Evolutionary conservation across 129 eudicot genomes (phyloP).

Genomic region (Helianthus tuberosus): DNA sequence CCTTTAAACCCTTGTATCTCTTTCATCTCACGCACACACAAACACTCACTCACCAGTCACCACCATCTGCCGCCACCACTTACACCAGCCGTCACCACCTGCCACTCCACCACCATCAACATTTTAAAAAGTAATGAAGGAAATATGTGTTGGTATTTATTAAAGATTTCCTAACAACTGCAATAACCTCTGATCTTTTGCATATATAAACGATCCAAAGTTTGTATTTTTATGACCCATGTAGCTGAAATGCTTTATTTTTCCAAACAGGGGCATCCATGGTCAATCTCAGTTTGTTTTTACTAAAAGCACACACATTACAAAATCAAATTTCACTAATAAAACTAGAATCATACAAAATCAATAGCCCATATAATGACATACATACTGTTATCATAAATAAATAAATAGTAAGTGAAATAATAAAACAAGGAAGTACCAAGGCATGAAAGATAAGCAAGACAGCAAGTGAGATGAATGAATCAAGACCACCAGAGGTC

Average conservation of each 20-base stretch:
- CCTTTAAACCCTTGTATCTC: no score
- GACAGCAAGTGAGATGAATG: slow-evolving; percentile 65
- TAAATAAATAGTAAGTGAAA: neutral
- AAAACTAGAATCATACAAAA: no score
- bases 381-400: neutral
- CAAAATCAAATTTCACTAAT: neutral
- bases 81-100: no score
- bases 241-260: neutral
- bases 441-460: slow-evolving; percentile 67
- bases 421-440: slow-evolving; percentile 29
- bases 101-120: no score
- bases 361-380: no score
- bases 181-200: slow-evolving; percentile 3
- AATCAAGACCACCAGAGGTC: slow-evolving; percentile 65
- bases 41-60: no score
- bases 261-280: slow-evolving; percentile 14
- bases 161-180: neutral
- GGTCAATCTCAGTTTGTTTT: neutral
- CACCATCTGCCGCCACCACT: no score
- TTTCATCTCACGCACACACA: no score
- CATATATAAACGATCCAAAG: slow-evolving; percentile 7
- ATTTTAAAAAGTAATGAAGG: neutral
- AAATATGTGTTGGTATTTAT: no score
- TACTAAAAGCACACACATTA: neutral
- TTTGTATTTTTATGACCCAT: neutral